Evolutionary conservation across 2,329 filamentous ascomycete genomes (phyloP).

Genomic region (Byssochlamys sp.): DNA sequence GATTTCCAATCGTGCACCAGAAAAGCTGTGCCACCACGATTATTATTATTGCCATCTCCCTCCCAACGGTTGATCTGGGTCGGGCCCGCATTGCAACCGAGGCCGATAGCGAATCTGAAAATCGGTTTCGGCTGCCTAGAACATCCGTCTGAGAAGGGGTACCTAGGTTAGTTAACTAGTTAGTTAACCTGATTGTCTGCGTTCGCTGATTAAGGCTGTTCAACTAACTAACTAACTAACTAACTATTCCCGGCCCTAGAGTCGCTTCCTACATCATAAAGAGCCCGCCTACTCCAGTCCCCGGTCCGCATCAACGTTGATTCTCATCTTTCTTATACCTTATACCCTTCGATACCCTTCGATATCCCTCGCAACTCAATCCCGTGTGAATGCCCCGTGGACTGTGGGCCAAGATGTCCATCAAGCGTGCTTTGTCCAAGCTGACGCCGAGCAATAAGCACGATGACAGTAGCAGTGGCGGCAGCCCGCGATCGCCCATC

Average conservation of each 20-base stretch:
- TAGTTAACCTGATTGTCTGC: not conserved
- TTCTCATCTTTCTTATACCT: not conserved
- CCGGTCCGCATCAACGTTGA: not conserved
- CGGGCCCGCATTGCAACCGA: not conserved
- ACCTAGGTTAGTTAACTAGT: no score
- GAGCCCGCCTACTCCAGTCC: not conserved
- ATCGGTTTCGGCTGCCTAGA: not conserved
- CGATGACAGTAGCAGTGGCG: slow-evolving; percentile 11
- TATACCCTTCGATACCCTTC: not conserved
- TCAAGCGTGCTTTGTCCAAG: slow-evolving; percentile 35
- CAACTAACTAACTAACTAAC: not conserved
- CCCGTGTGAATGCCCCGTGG: slow-evolving; percentile 6
- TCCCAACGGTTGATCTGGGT: not conserved
- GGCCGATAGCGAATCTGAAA: not conserved
- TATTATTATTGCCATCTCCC: not conserved
- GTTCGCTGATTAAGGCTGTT: not conserved
- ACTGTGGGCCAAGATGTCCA: slow-evolving; percentile 37
- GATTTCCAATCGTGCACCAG: not conserved
- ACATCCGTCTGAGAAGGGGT: no score
- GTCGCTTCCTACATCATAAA: not conserved
- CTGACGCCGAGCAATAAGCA: slow-evolving; percentile 23
- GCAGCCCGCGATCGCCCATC: slow-evolving; percentile 10
- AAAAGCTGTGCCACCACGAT: not conserved
- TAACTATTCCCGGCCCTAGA: not conserved
- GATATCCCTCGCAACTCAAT: not conserved